Conservation (phyloP, 352 stramenopile genomes). For the Globisporangium echinulatum region DNA sequence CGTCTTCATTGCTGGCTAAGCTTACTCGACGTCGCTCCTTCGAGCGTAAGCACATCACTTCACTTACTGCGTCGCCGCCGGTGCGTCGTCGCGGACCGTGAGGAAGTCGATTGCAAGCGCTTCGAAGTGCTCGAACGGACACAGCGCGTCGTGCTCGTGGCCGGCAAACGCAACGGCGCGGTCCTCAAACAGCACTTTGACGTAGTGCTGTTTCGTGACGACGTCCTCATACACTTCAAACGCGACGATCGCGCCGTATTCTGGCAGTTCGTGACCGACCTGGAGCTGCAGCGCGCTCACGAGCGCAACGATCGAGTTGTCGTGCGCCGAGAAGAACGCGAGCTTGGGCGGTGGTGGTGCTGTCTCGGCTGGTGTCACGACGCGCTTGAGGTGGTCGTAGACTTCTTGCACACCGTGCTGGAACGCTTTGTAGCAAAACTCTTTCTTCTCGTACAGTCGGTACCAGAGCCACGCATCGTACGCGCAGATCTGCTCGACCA, state of each 20-base stretch:
- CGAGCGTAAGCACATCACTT: slow-evolving; percentile 6
- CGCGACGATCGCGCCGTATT: slow-evolving; percentile 63
- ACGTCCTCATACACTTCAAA: slow-evolving; percentile 66
- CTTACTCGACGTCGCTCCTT: not conserved
- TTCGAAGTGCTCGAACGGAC: slow-evolving; percentile 64
- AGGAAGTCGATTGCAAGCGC: slow-evolving; percentile 45
- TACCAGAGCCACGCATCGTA: slow-evolving; percentile 85
- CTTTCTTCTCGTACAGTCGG: slow-evolving; percentile 52
- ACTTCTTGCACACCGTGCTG: slow-evolving; percentile 54
- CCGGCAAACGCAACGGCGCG: slow-evolving; percentile 41
- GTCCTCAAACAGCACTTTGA: slow-evolving; percentile 61
- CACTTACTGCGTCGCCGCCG: not conserved
- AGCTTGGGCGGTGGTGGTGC: slow-evolving; percentile 25
- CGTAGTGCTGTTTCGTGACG: slow-evolving; percentile 34
- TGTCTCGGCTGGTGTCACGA: slow-evolving; percentile 18
- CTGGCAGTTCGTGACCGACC: slow-evolving; percentile 40
- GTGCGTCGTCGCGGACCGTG: slow-evolving; percentile 3
- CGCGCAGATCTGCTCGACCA: slow-evolving; percentile 46
- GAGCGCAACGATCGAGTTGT: slow-evolving; percentile 81
- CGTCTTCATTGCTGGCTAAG: not conserved
- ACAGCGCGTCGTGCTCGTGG: slow-evolving; percentile 44
- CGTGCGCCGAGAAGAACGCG: slow-evolving; percentile 80
- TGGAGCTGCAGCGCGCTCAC: slow-evolving; percentile 63
- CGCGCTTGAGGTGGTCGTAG: slow-evolving; percentile 39
- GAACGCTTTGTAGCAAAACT: slow-evolving; percentile 59